These are phyloP conservation scores for Geotrichum australiense DNA, from an alignment of 1,139 yeast genomes.

Conservation along the genomic window DNA sequence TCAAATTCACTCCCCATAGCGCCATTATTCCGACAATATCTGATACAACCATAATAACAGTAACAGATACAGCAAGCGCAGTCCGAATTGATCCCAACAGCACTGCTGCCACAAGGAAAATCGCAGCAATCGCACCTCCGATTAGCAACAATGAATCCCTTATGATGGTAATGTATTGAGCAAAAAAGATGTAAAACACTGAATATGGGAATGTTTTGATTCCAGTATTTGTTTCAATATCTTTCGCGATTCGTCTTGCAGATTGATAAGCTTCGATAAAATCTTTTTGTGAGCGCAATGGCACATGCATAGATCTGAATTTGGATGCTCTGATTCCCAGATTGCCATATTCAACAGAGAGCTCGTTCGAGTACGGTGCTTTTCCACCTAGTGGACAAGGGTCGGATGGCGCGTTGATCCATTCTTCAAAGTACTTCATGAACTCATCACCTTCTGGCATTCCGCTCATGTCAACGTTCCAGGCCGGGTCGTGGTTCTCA, in stretches of 20 bases:
- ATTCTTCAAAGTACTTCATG: constrained; percentile 61
- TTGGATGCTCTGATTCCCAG: constrained; percentile 48
- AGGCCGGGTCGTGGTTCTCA: constrained; percentile 48
- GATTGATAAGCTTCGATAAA: constrained; percentile 74
- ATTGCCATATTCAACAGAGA: constrained; percentile 40
- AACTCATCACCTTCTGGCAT: constrained; percentile 75
- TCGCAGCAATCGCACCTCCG: constrained; percentile 47
- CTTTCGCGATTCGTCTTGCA: constrained; percentile 61
- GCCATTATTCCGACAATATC: constrained; percentile 80
- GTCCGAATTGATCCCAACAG: constrained; percentile 63
- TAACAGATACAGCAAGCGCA: constrained; percentile 48
- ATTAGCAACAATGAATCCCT: constrained; percentile 51
- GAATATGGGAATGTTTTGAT: constrained; percentile 82
- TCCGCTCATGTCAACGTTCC: constrained; percentile 73
- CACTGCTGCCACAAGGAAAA: constrained; percentile 48
- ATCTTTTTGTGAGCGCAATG: constrained; percentile 75
- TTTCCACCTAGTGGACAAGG: constrained; percentile 95
- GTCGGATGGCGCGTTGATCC: constrained; percentile 82
- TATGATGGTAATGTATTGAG: constrained; percentile 68
- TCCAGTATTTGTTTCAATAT: constrained; percentile 42
- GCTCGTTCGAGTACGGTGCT: constrained; percentile 73
- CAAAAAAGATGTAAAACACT: constrained; percentile 87
- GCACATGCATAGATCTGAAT: constrained; percentile 75
- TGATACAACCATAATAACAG: constrained; percentile 58
- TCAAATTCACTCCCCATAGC: constrained; percentile 65